Evolutionary conservation across 768 basidiomycete species (phyloP).

Genomic region (Russula sp.): DNA sequence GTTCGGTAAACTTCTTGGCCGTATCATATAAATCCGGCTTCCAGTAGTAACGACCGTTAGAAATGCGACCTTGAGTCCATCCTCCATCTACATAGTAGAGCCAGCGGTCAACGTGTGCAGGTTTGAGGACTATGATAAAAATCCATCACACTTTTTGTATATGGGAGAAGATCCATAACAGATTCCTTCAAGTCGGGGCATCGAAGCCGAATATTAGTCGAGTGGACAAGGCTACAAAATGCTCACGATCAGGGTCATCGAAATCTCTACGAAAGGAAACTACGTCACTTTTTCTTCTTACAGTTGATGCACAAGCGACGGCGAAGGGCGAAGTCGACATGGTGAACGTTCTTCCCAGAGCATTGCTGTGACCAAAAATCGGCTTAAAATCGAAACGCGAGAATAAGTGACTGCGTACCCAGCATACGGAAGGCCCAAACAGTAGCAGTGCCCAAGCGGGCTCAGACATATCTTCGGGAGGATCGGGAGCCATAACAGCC

Average conservation of each 20-base stretch:
- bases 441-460: constrained; percentile 28
- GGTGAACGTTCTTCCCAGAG: constrained; percentile 23
- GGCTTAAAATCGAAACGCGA: not conserved
- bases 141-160: constrained; percentile 20
- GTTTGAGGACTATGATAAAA: not conserved
- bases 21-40: constrained; percentile 23
- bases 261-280: not conserved
- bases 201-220: constrained; percentile 13
- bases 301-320: constrained; percentile 24
- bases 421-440: constrained; percentile 25
- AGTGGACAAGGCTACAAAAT: constrained; percentile 18
- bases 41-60: constrained; percentile 27
- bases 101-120: not conserved
- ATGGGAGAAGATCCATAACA: constrained; percentile 25
- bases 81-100: constrained; percentile 21
- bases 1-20: constrained; percentile 6
- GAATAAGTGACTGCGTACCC: constrained; percentile 4
- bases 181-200: constrained; percentile 28
- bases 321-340: constrained; percentile 27
- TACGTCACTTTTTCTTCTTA: constrained; percentile 23
- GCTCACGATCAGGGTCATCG: not conserved
- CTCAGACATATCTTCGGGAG: constrained; percentile 30
- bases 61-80: constrained; percentile 22
- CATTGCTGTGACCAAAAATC: constrained; percentile 12
- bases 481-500: constrained; percentile 16